A percentile compares a stretch with the other conserved stretches of the same genome.
These are phyloP conservation scores for Sugiyamaella lignohabitans DNA, from an alignment of 805 yeast species.

Conservation along the genomic window DNA sequence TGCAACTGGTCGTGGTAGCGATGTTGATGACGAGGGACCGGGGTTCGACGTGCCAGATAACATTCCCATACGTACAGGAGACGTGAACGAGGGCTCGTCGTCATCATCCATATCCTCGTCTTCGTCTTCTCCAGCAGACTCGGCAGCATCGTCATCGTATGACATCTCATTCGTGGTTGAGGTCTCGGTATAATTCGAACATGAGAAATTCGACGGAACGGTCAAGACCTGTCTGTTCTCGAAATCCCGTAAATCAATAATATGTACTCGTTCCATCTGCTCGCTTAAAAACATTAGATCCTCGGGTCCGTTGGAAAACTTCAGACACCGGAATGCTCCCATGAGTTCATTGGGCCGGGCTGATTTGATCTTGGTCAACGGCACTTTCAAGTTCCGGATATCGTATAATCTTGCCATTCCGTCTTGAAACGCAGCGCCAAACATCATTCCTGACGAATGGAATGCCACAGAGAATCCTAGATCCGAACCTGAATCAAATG, in stretches of 20 bases:
- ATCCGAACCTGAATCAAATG: slow-evolving; percentile 56
- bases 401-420: slow-evolving; percentile 78
- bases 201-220: slow-evolving; percentile 22
- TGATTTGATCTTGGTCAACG: slow-evolving; percentile 35
- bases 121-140: slow-evolving; percentile 8
- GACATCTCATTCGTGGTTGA: slow-evolving; percentile 8
- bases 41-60: not conserved
- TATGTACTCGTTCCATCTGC: slow-evolving; percentile 81
- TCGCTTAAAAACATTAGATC: slow-evolving; percentile 74
- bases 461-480: slow-evolving; percentile 80
- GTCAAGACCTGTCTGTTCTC: slow-evolving; percentile 66
- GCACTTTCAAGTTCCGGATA: slow-evolving; percentile 46
- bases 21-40: not conserved
- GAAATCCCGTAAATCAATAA: slow-evolving; percentile 70
- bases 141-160: slow-evolving; percentile 5
- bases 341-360: slow-evolving; percentile 37
- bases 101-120: slow-evolving; percentile 2
- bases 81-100: not conserved
- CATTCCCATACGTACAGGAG: slow-evolving; percentile 1
- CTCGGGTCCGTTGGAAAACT: slow-evolving; percentile 59
- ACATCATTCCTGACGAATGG: slow-evolving; percentile 64
- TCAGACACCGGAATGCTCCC: slow-evolving; percentile 65
- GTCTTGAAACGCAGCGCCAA: slow-evolving; percentile 80
- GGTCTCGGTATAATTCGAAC: slow-evolving; percentile 8
- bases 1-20: too few relatives aligned